Evolutionary conservation across 371 early-diverging fungal genomes (phyloP).

Genomic region (Rhizomucor pusillus): DNA sequence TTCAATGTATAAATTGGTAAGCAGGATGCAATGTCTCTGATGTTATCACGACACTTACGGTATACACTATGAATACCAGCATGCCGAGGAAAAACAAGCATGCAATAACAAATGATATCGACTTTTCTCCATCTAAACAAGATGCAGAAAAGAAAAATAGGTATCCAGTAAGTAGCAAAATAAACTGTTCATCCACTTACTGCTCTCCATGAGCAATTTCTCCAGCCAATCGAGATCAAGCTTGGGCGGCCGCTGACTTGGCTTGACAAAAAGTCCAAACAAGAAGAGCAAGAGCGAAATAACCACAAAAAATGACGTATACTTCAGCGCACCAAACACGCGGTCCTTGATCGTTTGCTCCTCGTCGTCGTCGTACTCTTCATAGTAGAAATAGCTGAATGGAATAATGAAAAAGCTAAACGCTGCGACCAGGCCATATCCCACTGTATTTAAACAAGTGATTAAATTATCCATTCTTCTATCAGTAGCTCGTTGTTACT

Average conservation of each 20-base stretch:
- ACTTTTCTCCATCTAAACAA: conserved; percentile 45
- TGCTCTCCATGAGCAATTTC: conserved; percentile 38
- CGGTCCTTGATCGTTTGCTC: conserved; percentile 29
- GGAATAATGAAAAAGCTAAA: conserved; percentile 60
- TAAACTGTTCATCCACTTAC: conserved; percentile 31
- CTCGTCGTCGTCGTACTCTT: conserved; percentile 56
- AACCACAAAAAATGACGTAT: conserved; percentile 54
- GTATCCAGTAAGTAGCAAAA: not conserved
- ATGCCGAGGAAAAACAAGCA: conserved; percentile 46
- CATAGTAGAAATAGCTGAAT: conserved; percentile 66
- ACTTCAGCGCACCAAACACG: conserved; percentile 43
- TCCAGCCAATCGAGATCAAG: conserved; percentile 58
- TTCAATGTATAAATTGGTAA: not conserved
- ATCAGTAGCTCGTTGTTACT: too few species aligned
- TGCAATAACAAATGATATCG: conserved; percentile 49
- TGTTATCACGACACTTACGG: conserved; percentile 22
- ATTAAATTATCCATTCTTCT: too few species aligned
- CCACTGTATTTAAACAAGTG: conserved; percentile 28
- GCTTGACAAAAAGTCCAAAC: conserved; percentile 47
- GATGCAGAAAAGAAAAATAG: conserved; percentile 34
- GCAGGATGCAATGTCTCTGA: not conserved
- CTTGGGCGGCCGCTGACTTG: conserved; percentile 28
- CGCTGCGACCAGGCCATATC: conserved; percentile 49
- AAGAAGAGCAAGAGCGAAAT: conserved; percentile 42
- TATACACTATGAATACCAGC: conserved; percentile 50